Evolutionary conservation across 2,329 filamentous ascomycete species (phyloP), one percentile per base, ranked within the genome.

Genomic region (Penicillium sp.): DNA sequence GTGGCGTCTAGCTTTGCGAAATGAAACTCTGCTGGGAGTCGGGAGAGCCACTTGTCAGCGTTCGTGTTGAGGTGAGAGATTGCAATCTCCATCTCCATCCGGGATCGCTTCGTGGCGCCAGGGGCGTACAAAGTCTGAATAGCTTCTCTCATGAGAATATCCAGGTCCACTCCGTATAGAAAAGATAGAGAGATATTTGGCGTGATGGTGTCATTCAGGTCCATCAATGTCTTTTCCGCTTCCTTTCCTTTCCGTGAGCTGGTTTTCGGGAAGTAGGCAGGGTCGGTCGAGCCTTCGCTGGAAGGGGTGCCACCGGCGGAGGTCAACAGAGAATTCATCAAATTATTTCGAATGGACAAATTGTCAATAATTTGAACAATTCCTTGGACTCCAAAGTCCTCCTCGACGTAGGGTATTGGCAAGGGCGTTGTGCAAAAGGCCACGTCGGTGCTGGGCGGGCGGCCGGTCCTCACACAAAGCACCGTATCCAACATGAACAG

Each of bases 341-440:
- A 73, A 38, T 62, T 61, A 54, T 66, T 70, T 50, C 79, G 78
- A 47, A 69, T 63, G 53, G 73, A 72, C 56, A 75, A 70, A 40
- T 75, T 68, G 13, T 65, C 70, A 47, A 79, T 75, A n/a, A 80
- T 59, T 33, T 73, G 72, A 44, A 65, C 65, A 3, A 76, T 72
- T 19, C 73, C 67, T 10, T 70, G 65, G 44, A 75, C 72, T 33
- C 68, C 62, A 24, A 77, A 79, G 8, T 75, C 73, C 38, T 79
- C 76, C 64, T 80, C 79, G 37, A 67, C 64, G 28, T 79, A 76
- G 2, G 77, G 78, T 15, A 77, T 66, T 1, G 79, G 78, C 8
- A 81, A 70, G 26, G 79, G 77, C 0, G 78, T 79, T 13, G 76
- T 80, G 68, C 77, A 80, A 59, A 79, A 78, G 1, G 74, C 72